Base-by-base conservation (phyloP, 768 basidiomycete species). In the Lactarius vividus region DNA sequence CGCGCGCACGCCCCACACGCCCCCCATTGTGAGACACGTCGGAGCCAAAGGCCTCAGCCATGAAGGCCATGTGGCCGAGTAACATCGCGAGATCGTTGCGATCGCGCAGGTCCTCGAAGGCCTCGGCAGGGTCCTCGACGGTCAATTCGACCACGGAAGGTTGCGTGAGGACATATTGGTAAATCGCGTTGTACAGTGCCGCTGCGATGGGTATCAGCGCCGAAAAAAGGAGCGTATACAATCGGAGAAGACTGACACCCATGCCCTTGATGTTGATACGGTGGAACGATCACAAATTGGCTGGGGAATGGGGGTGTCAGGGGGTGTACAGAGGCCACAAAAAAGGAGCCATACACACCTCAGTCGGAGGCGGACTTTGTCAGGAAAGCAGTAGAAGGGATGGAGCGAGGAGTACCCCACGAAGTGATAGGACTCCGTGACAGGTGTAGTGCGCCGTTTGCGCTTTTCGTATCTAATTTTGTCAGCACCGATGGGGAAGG, bases 61-160 rank as follows among this genome's bases (percentile, higher is more conserved):
- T 85, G 74, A 96, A 92, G 53, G 77, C 79, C 62, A 82, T 78
- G 68, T 88, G 77, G 0, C 79, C 75, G 16, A 92, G 81, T 23
- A 98, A 80, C 83, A 91, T 90, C 68, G 83, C 79, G 23, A 98
- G 81, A 75, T 99, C 97, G 70, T 90, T 91, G 62, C 92, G 88
- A 77, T 98, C 97, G 39, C 96, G 82, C 52, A 98, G 82, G 75
- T 98, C 97, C 75, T 98, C 96, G 73, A 99, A 98, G 11, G 93
- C 92, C 77, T 99, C 97, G 0, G 94, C 94, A 1, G 97, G 97
- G 75, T 99, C 97, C 77, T 99, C 97, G 26, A 99, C 92, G 1
- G 95, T 97, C 49, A 98, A 78, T 75, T 98, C 96, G n/a, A 91
- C 88, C 44, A 96, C 85, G 58, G 84, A 78, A 2, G 87, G 81